Evolutionary conservation across 2,329 filamentous ascomycete genomes (phyloP).

Genomic region (Paraphoma chrysanthemicola): DNA sequence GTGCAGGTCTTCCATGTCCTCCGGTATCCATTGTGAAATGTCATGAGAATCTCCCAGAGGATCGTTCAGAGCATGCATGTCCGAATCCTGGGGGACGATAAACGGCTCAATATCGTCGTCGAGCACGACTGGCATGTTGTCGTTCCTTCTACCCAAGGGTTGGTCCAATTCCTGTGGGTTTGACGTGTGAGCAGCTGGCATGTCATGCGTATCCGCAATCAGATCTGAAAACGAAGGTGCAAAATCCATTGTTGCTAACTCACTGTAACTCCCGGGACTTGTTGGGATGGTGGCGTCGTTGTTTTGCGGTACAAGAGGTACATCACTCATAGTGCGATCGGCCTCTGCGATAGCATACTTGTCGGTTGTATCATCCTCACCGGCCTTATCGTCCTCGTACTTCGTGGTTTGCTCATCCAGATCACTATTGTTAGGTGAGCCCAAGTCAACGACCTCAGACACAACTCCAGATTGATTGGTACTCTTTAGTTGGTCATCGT

Average conservation of each 20-base stretch:
- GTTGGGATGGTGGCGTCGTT: conserved; percentile 3
- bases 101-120: background rate
- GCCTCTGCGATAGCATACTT: background rate
- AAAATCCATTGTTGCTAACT: conserved; percentile 15
- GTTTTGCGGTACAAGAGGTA: background rate
- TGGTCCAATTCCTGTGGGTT: conserved; percentile 7
- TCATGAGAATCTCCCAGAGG: conserved; percentile 13
- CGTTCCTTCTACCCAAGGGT: background rate
- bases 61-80: conserved; percentile 1
- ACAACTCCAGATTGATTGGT: conserved; percentile 10
- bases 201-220: conserved; percentile 1
- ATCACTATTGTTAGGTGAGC: conserved; percentile 18
- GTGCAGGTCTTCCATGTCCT: conserved; percentile 8
- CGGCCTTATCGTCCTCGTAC: background rate
- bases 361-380: too few relatives aligned
- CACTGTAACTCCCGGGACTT: conserved; percentile 10
- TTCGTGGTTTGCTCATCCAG: background rate
- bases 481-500: background rate
- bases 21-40: conserved; percentile 3
- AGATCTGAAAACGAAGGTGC: conserved; percentile 5
- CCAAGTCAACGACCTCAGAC: conserved; percentile 31
- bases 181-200: conserved; percentile 6
- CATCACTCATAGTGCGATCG: background rate
- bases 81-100: background rate
- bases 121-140: background rate